Evolutionary conservation across 805 yeast genomes (phyloP), one percentile per base, ranked within the genome.

Genomic region (Candida silvicultrix): DNA sequence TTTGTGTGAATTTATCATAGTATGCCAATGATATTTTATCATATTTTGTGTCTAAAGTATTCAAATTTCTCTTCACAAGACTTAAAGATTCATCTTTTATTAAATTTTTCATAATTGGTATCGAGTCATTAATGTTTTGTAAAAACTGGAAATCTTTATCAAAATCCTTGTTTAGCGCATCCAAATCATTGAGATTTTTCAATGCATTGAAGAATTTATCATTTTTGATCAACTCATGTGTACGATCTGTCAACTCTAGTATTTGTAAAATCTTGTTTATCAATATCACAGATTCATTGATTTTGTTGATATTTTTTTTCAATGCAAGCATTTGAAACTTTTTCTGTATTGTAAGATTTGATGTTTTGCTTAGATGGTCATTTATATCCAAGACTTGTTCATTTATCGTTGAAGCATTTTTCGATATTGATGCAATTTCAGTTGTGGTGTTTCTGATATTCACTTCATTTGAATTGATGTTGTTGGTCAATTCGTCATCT

Each of bases 141-240:
- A 95, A 78, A 62, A 92, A 88, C 38, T 85, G 84, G 57, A 85
- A 85, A 44, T 80, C 77, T 40, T 79, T 74, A 43, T 82, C 84
- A 29, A 81, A 83, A 45, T 81, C 85, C 49, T 83, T 85, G 53
- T 84, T 87, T 38, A 84, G 71, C 46, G 75, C 77, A 37, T 82
- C 80, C 50, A 92, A 69, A 56, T 83, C 89, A 49, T 89, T 90
- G 43, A 89, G 68, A 53, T 85, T 78, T 62, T 89, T 88, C 55
- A 94, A 76, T 0, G 97, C 97, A 49, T 85, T 85, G 62, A 88
- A 90, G 55, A 86, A 87, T 54, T 83, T 81, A 55, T 81, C 80
- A 48, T 79, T 80, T 44, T 81, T 77, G 49, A 89, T 84, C 58
- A 90, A 69, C 36, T 86, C 90, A 59, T 89, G 88, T 42, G 89